Conservation (phyloP, 768 basidiomycete genomes). For the Tubosaeta sp. region DNA sequence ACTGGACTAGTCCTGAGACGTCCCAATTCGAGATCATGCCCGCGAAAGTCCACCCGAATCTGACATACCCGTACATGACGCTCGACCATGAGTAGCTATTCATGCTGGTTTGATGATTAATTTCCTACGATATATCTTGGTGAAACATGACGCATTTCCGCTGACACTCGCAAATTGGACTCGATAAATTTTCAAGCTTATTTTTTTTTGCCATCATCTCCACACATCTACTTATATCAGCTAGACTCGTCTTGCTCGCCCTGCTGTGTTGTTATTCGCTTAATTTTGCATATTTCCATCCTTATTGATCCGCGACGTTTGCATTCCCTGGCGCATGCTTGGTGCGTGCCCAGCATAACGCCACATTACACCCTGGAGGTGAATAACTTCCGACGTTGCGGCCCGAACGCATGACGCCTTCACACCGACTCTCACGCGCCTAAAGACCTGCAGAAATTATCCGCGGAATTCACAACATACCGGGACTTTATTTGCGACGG, state of each 20-base stretch:
- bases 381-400: slow-evolving; percentile 2
- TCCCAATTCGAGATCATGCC: slow-evolving; percentile 65
- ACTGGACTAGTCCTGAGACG: slow-evolving; percentile 53
- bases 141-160: slow-evolving; percentile 10
- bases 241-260: slow-evolving; percentile 18
- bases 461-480: not conserved
- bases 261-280: slow-evolving; percentile 17
- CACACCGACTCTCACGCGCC: not conserved
- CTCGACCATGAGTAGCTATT: slow-evolving; percentile 39
- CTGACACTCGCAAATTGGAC: slow-evolving; percentile 10
- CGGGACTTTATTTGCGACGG: too few relatives aligned
- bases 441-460: not conserved
- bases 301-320: slow-evolving; percentile 8
- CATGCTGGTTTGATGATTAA: slow-evolving; percentile 14
- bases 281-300: slow-evolving; percentile 15
- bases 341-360: slow-evolving; percentile 17
- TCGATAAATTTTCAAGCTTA: slow-evolving; percentile 3
- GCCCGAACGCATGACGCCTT: not conserved
- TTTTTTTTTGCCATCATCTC: slow-evolving; percentile 7
- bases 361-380: slow-evolving; percentile 8
- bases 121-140: slow-evolving; percentile 11
- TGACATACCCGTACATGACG: slow-evolving; percentile 57
- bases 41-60: slow-evolving; percentile 39
- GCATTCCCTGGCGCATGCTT: slow-evolving; percentile 15
- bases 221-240: slow-evolving; percentile 9